Percentiles rank a stretch among this genome's conserved stretches.
Evolutionary conservation across 176 grass and related monocot genomes (phyloP).

Genomic region (Poa annua): DNA sequence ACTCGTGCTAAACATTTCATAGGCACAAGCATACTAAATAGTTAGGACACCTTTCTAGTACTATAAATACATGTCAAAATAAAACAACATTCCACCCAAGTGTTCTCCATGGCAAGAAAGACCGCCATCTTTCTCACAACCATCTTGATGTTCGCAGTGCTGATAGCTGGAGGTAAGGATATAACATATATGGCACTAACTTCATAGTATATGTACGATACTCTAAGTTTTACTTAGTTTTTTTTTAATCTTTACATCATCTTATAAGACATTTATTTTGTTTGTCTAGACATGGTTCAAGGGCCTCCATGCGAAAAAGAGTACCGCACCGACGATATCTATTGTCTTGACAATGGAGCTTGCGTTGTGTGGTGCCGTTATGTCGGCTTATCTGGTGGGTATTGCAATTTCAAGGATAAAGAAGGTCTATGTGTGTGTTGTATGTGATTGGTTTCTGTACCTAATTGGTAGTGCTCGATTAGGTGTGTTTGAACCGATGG

Average conservation of each 20-base stretch:
- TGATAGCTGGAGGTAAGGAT: neutral
- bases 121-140: neutral
- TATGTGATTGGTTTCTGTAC: neutral
- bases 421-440: neutral
- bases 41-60: neutral
- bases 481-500: neutral
- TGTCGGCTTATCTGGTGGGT: no score
- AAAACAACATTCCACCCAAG: neutral
- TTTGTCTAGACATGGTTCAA: neutral
- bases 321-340: no score
- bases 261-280: neutral
- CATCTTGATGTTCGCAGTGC: neutral
- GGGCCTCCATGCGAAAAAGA: neutral
- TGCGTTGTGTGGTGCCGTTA: neutral
- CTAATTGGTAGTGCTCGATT: neutral
- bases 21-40: neutral
- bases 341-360: neutral
- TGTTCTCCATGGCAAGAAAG: neutral
- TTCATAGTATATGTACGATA: neutral
- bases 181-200: neutral
- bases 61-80: neutral
- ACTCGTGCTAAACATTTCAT: neutral
- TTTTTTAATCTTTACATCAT: neutral
- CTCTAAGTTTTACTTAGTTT: neutral
- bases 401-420: neutral